These are phyloP conservation scores for Monilinia laxa DNA, from an alignment of 2,329 filamentous ascomycete genomes.

Conservation along the genomic window DNA sequence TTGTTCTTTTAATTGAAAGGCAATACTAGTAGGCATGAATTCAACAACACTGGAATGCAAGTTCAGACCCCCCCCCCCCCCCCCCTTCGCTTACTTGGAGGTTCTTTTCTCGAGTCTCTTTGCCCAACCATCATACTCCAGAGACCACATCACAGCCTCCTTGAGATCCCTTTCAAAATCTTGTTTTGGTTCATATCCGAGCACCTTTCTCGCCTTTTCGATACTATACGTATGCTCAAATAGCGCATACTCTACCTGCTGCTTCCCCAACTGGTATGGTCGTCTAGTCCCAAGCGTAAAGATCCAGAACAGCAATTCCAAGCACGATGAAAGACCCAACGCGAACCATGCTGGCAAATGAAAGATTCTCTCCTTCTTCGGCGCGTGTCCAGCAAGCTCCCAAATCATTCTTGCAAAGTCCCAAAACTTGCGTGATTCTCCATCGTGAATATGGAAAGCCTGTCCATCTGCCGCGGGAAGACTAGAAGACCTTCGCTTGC, in stretches of 20 bases:
- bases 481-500: neutral
- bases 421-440: slow-evolving; percentile 10
- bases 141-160: slow-evolving; percentile 4
- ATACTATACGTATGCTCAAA: slow-evolving; percentile 15
- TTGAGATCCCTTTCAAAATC: neutral
- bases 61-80: neutral
- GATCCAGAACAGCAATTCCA: slow-evolving; percentile 10
- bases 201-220: neutral
- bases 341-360: slow-evolving; percentile 4
- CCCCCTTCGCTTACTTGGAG: neutral
- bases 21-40: neutral
- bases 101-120: neutral
- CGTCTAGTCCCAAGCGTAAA: slow-evolving; percentile 9
- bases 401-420: slow-evolving; percentile 17
- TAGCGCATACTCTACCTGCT: slow-evolving; percentile 16
- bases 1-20: neutral
- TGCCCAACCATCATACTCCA: slow-evolving; percentile 8
- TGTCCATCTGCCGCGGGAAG: slow-evolving; percentile 4
- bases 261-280: slow-evolving; percentile 7
- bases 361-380: neutral
- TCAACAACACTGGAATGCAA: neutral
- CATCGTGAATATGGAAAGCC: slow-evolving; percentile 14
- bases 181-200: neutral
- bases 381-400: neutral
- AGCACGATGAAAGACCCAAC: slow-evolving; percentile 1